Conservation (phyloP, 177 flowering plant genomes). For the Tripterygium wilfordii region DNA sequence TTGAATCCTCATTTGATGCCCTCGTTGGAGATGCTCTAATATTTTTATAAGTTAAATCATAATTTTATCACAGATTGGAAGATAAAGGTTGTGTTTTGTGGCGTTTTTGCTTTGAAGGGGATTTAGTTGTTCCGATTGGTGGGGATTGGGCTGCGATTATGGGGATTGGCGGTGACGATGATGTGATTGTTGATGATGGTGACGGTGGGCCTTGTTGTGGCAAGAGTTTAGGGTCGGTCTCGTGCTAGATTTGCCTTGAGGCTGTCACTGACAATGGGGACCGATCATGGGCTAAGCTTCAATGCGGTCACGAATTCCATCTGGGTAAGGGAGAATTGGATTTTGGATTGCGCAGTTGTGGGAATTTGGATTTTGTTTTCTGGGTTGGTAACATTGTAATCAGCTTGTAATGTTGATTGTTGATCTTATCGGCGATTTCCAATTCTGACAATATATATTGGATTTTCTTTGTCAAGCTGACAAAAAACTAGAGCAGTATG, state of each 20-base stretch:
- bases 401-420: no score
- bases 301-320: constrained; percentile 93
- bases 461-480: no score
- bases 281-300: constrained; percentile 87
- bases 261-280: constrained; percentile 57
- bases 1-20: no score
- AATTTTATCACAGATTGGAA: no score
- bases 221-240: constrained; percentile 24
- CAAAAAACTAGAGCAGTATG: no score
- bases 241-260: constrained; percentile 90
- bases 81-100: background rate
- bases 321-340: constrained; percentile 46
- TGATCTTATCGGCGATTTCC: no score
- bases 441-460: no score
- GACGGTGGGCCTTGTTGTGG: constrained; percentile 16
- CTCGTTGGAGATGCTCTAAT: no score
- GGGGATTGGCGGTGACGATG: constrained; percentile 12
- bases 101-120: constrained; percentile 5
- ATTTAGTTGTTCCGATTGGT: constrained; percentile 15
- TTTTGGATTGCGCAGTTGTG: background rate
- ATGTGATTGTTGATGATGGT: constrained; percentile 27
- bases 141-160: constrained; percentile 55
- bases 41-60: no score
- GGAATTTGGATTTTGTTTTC: background rate
- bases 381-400: background rate